A percentile compares a stretch with the other conserved stretches of the same genome.
Evolutionary conservation across 2,329 filamentous ascomycete genomes (phyloP).

Genomic region (Atkinsonella hypoxylon): DNA sequence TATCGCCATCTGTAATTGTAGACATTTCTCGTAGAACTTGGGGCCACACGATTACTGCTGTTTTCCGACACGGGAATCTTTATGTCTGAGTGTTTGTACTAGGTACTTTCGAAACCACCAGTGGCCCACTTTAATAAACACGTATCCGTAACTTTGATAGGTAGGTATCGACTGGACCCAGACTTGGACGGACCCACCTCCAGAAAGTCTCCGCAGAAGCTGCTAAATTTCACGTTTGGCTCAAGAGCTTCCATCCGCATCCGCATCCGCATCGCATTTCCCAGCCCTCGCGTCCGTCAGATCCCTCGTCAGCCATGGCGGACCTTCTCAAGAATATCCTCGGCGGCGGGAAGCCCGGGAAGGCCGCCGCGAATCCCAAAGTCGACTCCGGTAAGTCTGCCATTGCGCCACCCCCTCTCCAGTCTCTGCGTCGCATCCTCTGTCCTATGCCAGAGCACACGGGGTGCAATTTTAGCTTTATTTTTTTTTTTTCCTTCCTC

Average conservation of each 20-base stretch:
- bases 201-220: not conserved
- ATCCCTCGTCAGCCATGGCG: conserved; percentile 32
- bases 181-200: conserved; percentile 7
- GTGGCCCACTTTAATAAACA: no score
- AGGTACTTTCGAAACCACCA: no score
- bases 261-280: conserved; percentile 2
- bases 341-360: conserved; percentile 47
- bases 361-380: conserved; percentile 31
- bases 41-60: no score
- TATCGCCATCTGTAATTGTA: no score
- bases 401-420: conserved; percentile 4
- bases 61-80: not conserved
- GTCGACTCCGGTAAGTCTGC: conserved; percentile 50
- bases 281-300: conserved; percentile 7
- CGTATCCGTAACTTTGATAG: no score
- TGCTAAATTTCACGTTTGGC: conserved; percentile 9
- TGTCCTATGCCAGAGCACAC: not conserved
- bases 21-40: no score
- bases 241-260: conserved; percentile 5
- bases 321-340: conserved; percentile 56
- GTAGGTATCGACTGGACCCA: no score
- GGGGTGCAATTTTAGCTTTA: no score
- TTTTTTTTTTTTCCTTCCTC: no score
- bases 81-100: no score
- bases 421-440: not conserved